These are phyloP conservation scores for Claviceps fusiformis DNA, from an alignment of 2,329 filamentous ascomycete species.

Conservation along the genomic window DNA sequence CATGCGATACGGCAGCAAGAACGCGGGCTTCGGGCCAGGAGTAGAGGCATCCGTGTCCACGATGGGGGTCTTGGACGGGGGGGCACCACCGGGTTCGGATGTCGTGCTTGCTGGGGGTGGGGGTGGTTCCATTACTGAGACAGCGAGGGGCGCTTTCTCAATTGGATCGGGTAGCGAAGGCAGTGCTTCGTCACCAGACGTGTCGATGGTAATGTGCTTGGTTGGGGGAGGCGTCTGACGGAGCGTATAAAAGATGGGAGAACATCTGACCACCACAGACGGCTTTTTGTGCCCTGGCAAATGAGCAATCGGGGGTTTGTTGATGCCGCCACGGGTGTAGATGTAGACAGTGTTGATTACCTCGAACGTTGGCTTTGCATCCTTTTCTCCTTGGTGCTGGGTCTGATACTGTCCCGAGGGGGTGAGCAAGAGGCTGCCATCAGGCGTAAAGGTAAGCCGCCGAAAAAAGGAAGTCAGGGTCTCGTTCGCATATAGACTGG, in stretches of 20 bases:
- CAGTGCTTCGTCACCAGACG: slow-evolving; percentile 73
- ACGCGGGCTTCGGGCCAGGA: slow-evolving; percentile 54
- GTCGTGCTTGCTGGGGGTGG: slow-evolving; percentile 43
- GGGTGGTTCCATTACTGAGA: slow-evolving; percentile 71
- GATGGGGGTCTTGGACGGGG: slow-evolving; percentile 36
- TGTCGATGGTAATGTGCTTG: slow-evolving; percentile 89
- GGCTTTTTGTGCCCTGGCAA: slow-evolving; percentile 96
- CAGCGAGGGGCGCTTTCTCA: slow-evolving; percentile 42
- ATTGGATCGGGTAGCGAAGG: slow-evolving; percentile 72
- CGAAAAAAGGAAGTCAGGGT: slow-evolving; percentile 95
- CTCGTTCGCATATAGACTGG: slow-evolving; percentile 89
- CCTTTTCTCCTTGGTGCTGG: slow-evolving; percentile 50
- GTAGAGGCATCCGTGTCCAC: slow-evolving; percentile 33
- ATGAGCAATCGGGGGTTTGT: slow-evolving; percentile 90
- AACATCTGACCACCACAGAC: slow-evolving; percentile 89
- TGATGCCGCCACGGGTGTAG: slow-evolving; percentile 89
- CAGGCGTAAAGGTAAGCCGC: slow-evolving; percentile 83
- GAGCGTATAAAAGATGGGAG: slow-evolving; percentile 74
- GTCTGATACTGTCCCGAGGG: slow-evolving; percentile 92
- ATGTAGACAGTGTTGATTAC: slow-evolving; percentile 97
- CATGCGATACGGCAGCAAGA: slow-evolving; percentile 81
- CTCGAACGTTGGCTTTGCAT: slow-evolving; percentile 65
- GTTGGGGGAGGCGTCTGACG: slow-evolving; percentile 56
- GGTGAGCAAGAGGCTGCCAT: slow-evolving; percentile 85
- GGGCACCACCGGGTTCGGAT: slow-evolving; percentile 32